Base-by-base conservation (phyloP, 306 rosid genomes). In the Cicer pinnatifidum region DNA sequence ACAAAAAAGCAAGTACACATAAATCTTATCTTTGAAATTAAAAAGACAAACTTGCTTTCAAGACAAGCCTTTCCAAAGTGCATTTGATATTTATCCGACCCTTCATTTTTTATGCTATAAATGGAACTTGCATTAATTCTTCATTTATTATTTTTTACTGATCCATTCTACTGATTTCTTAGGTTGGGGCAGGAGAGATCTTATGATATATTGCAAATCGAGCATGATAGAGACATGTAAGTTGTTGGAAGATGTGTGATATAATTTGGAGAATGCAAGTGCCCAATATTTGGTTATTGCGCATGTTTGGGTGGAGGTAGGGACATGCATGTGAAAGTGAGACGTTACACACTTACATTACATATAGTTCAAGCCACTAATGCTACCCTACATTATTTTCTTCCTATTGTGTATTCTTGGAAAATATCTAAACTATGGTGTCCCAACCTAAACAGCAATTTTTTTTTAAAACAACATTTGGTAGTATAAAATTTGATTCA, bases 341-440 rank as follows among this genome's bases (percentile, higher is more conserved):
- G 43, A 59, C 28, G 15, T 9, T 15, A 41, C 69, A 39, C 69
- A 23, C 33, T 23, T 23, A 23, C 33, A 2, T 62, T 61, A 61
- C 23, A 7, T 37, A 61, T 35, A 61, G 78, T 58, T 82, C 33
- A 50, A 6, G 0, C 54, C 75, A 67, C 76, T 52, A 61, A 51
- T 64, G 13, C 23, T 59, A 33, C 67, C 71, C 12, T 5, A 17
- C 15, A 37, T 33, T 17, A 1, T 6, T 23, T 56, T 17, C 28
- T 48, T 46, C 6, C 46, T 45, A 17, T 57, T 0, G 8, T 61
- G 13, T 72, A 41, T 71, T 56, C 8, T 20, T 23, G 6, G 58
- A 38, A 74, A 78, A 78, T 78, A 83, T 83, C 81, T 57, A 9
- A 54, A 17, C 59, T 8, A 58, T 58, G 65, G 10, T 28, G 65